Evolutionary conservation across 495 filamentous ascomycete genomes (phyloP), one percentile per base, ranked within the genome.

Genomic region (Evernia prunastri): DNA sequence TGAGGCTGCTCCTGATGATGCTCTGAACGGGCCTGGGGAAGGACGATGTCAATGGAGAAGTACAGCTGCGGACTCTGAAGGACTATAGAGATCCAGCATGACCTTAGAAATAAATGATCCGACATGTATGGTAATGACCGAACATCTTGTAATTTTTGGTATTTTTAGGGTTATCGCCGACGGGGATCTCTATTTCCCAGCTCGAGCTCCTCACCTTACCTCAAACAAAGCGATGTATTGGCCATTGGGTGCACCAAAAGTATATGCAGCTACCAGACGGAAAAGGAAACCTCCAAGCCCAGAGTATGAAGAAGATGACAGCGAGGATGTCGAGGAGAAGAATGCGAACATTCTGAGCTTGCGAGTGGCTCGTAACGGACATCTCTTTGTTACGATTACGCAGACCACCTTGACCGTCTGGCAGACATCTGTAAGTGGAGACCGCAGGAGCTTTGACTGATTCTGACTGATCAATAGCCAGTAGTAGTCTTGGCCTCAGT

Each of bases 361-460:
- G 39, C 86, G 84, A 63, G 84, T 92, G 12, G 90, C 92, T 4
- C 85, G 94, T 45, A 87, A 81, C 65, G 95, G 94, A 12, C 86
- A 90, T 72, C 77, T 96, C 63, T 97, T 99, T 77, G 89, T 89
- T 56, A 90, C 89, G 18, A 89, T 97, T 70, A 97, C 94, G 2
- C 75, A 82, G 8, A 87, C 87, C 11, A 87, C 87, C 7, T 81
- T 97, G 70, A 90, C 87, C 23, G 81, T 97, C 63, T 99, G 95
- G 95, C 95, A 99, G 76, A 93, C 89, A 60, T 92, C 90, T 81
- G 92, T 92, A 83, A 64, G 81, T 73, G n/a, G 51, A 59, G 57
- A n/a, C 43, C 35, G 54, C 49, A 27, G 8, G 25, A 36, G 53
- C 37, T 25, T 65, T 72, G 61, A 69, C 68, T 37, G 29, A n/a